Base-by-base conservation (phyloP, 148 eudicot species). In the Heliosperma pusillum region DNA sequence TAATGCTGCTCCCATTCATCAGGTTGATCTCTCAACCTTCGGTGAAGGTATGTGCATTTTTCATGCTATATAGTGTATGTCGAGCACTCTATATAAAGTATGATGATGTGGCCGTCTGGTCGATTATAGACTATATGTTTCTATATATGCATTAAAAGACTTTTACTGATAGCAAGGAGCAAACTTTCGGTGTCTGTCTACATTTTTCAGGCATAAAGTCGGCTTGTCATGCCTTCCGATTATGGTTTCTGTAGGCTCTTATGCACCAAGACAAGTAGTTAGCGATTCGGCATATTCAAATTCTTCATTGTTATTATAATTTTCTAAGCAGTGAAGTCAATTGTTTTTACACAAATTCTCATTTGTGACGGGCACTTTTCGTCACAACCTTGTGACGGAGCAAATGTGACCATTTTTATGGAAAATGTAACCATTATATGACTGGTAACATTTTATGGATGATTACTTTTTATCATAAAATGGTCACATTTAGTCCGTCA, bases 21-120 rank as follows among this genome's bases (percentile, higher is more conserved):
- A 87, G 88, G 91, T 94, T 85, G 98, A 91, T 78, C 90, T 90
- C 82, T 91, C 97, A 88, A 84, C 83, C 82, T 86, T 94, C 72
- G 78, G 56, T 78, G 91, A 86, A 94, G 98, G 97, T 91, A 83
- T 83, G 91, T 85, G 79, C n/a, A 64, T 86, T 67, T 3, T 60
- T 77, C 26, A 76, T 57, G 27, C 40, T 25, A 13, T 56, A 16
- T 36, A 36, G 29, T 65, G 40, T 65, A 21, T 75, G 17, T 36
- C 69, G 21, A 27, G 30, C 61, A 12, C 15, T 63, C 42, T 57
- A 7, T 64, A 69, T 66, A 22, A 33, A 16, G 29, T 69, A 40
- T n/a, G 27, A 22, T 24, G 52, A 64, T 55, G 50, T 60, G 27
- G 25, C 21, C 36, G 36, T 3, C 36, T 33, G 42, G 42, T 10